phyloP scores from a whole-genome alignment of 306 rosid species.

The Betula pendula region DNA sequence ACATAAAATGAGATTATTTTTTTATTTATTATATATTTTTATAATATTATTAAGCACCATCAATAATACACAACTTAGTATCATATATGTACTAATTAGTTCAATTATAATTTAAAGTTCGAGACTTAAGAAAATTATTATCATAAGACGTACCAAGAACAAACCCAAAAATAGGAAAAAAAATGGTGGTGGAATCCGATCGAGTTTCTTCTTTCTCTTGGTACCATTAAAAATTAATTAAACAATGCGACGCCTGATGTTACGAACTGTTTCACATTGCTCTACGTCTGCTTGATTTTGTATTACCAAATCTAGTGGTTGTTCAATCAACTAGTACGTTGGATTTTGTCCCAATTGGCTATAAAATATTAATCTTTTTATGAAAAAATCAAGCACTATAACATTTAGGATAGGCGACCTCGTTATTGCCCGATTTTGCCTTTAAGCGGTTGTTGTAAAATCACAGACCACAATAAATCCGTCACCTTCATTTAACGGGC shows the following conservation, averaged over 20 bases:
- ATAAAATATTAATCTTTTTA: slow-evolving; percentile 16
- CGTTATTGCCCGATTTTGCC: background rate
- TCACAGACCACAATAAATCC: background rate
- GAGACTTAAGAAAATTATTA: background rate
- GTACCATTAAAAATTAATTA: slow-evolving; percentile 38
- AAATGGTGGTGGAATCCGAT: slow-evolving; percentile 47
- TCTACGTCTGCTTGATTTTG: slow-evolving; percentile 33
- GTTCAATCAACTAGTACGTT: slow-evolving; percentile 53
- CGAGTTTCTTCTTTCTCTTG: slow-evolving; percentile 55
- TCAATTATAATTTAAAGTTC: background rate
- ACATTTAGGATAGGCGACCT: slow-evolving; percentile 18
- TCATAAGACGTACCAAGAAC: slow-evolving; percentile 33
- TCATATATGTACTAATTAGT: background rate
- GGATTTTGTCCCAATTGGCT: slow-evolving; percentile 49
- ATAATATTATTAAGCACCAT: too few species aligned
- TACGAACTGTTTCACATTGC: slow-evolving; percentile 53
- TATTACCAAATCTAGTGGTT: slow-evolving; percentile 32
- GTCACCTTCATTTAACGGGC: background rate
- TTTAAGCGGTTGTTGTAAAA: background rate
- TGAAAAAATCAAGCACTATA: slow-evolving; percentile 23
- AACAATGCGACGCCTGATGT: slow-evolving; percentile 61
- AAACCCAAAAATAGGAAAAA: slow-evolving; percentile 30
- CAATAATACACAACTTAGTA: too few species aligned
- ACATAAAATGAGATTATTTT: background rate
- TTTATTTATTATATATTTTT: background rate